Base-by-base conservation (phyloP, 1,284 basidiomycete genomes). In the Caloboletus firmus region DNA sequence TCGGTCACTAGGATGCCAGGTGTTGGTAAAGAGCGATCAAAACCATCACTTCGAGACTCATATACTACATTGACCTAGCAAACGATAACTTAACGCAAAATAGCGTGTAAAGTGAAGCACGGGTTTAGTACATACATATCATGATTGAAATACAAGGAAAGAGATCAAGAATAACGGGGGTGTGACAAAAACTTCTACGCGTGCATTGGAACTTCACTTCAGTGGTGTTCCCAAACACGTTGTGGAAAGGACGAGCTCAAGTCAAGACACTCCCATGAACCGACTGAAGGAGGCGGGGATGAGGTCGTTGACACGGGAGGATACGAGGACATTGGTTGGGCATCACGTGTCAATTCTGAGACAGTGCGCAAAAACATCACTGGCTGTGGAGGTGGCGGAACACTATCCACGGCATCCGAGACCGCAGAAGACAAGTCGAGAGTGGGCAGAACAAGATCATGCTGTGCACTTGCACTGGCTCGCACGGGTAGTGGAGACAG, bases 401-500 rank as follows among this genome's bases (percentile, higher is more conserved):
- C 28, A 35, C 45, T 51, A 36, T 52, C 42, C n/a, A 41, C 24
- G 7, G 51, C 42, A 5, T 49, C 51, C 5, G 59, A 36, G n/a
- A 56, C 57, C 12, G 48, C 37, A 15, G 65, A 65, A 0, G 85
- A 86, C 59, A 89, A 79, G 66, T 90, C 87, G 51, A 90, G 76
- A 1, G 82, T 86, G 2, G 88, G 88, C 15, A 91, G 68, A 12
- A 89, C 70, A 56, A 90, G 77, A 2, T 76, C 76, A n/a, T 70
- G 70, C 30, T 69, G 66, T 51, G 56, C 44, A 22, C 63, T 69
- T 18, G 60, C 64, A 37, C 40, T 56, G 42, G 53, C 49, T 11
- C 45, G 46, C 11, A 48, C 36, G 4, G 67, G 59, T 5, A 50
- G 45, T 3, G 46, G 13, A 36, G 51, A 53, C 7, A 52, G 30